Conservation (phyloP, 768 basidiomycete genomes). For the Agrocybe praecox region DNA sequence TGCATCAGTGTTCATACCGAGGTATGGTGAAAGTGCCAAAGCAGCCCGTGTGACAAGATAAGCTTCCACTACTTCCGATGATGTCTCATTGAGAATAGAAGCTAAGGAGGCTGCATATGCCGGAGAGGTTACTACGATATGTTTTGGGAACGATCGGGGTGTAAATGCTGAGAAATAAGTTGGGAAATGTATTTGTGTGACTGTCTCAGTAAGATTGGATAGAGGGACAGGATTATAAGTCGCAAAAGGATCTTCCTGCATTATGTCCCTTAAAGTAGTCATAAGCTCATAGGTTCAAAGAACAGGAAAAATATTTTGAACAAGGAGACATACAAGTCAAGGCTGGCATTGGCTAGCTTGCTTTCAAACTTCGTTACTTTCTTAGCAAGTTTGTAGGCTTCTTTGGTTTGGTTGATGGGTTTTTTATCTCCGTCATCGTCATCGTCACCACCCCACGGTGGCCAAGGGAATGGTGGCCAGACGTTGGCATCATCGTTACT, state of each 20-base stretch:
- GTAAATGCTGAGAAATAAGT: conserved; percentile 88
- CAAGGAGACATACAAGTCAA: conserved; percentile 64
- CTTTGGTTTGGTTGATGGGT: conserved; percentile 52
- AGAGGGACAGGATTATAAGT: conserved; percentile 87
- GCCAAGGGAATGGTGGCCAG: conserved; percentile 87
- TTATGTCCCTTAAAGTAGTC: conserved; percentile 50
- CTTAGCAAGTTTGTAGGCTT: conserved; percentile 65
- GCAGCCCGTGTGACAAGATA: conserved; percentile 86
- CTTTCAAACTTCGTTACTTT: conserved; percentile 79
- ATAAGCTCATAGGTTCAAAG: background rate
- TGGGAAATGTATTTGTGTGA: conserved; percentile 80
- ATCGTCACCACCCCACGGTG: conserved; percentile 77
- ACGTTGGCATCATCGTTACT: conserved; percentile 44
- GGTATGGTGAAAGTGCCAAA: conserved; percentile 63
- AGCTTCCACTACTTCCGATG: conserved; percentile 75
- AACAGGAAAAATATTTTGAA: background rate
- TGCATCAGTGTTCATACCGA: conserved; percentile 76
- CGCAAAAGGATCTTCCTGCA: conserved; percentile 78
- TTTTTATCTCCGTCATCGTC: conserved; percentile 50
- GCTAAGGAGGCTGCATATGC: conserved; percentile 71
- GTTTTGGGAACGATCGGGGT: conserved; percentile 72
- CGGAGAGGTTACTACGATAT: conserved; percentile 83
- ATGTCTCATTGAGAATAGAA: conserved; percentile 66
- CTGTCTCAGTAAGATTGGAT: conserved; percentile 62
- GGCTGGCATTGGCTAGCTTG: conserved; percentile 72